Base-by-base conservation (phyloP, 2,329 filamentous ascomycete genomes). In the Biscogniauxia marginata region DNA sequence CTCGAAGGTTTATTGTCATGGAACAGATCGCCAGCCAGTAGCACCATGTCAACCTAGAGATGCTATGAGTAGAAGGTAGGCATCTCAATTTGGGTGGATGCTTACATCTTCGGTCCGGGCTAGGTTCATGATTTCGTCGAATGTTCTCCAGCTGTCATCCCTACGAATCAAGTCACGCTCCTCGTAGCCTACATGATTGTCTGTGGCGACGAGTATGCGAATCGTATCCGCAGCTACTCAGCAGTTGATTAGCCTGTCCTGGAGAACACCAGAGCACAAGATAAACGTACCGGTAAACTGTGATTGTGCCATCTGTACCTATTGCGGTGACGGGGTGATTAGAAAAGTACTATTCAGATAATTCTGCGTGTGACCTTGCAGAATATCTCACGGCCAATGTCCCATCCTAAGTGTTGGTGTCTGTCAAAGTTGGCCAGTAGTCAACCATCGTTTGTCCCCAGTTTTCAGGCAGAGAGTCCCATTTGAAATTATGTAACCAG, bases 1-100 rank as follows among this genome's bases (percentile, higher is more conserved):
- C 95, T 85, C 6, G 92, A 97, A 3, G 95, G 96, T 67, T 96
- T 96, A 73, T 99, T 99, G 65, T 99, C 93, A 71, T 99, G 96
- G 70, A 99, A 99, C 1, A 99, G 83, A 71, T 99, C 95, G 48
- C 95, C 95, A 2, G 89, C 93, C 4, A 99, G 85, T 2, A 99
- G 81, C 0, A 99, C 90, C 95, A 99, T 98, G 74, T 99, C 95
- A 63, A 99, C 84, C 83, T 86, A 2, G n/a, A 39, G n/a, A 58
- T 30, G 48, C 34, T 18, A 59, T 52, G 8, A 60, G 52, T 55
- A 57, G n/a, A 47, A 23, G 23, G 56, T 16, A 3, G 16, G 22
- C 34, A 18, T 19, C 30, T 19, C 6, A 22, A 18, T 4, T 46
- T 3, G 19, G 11, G 9, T 21, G 39, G 6, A 23, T 20, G 53